Evolutionary conservation across 169 alveolate genomes (phyloP), one percentile per base, ranked within the genome.

Genomic region (Eimeria acervulina): DNA sequence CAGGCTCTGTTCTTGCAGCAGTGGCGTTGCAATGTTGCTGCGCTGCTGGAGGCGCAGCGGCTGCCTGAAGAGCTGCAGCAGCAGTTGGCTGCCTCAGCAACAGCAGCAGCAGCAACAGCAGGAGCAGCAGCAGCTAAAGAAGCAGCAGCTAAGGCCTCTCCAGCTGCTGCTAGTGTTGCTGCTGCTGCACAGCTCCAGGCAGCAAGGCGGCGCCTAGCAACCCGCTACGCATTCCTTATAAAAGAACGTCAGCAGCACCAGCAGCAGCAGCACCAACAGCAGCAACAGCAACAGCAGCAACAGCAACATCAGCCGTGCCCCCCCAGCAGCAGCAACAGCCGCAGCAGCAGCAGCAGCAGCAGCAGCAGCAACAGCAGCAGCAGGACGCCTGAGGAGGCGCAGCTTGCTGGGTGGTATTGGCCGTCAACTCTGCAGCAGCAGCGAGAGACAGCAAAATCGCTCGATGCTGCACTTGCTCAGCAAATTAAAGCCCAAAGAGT

Each of bases 361-460:
- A 72, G 84, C 84, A 36, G 68, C 68, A 8, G 90, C 90, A 81
- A 61, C 52, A 36, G 4, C 84, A 72, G 84, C 84, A 74, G 84
- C 51, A 74, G 42, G 51, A 74, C 84, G 7, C 84, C 84, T 7
- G 84, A 74, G 84, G 84, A 74, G 55, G 84, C 51, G 15, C 90
- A 81, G 90, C 68, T 47, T 13, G 72, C 40, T 42, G 72, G 36
- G 31, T 51, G 70, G 90, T 68, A 81, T 28, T 51, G 70, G 90
- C 90, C 63, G 10, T 23, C 63, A 28, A 42, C 63, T 10, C 68
- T 47, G 90, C 47, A 13, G 90, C 90, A 81, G 90, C 90, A 81
- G 23, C 61, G 70, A n/a, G 72, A 81, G 68, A 42, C 90, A 81
- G 70, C 72, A 10, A 81, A 81, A 68, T 21, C 40, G 0, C 68